Percentiles rank a stretch among this genome's conserved stretches.
Evolutionary conservation across 768 basidiomycete genomes (phyloP).

Genomic region (Multifurca ochricompacta): DNA sequence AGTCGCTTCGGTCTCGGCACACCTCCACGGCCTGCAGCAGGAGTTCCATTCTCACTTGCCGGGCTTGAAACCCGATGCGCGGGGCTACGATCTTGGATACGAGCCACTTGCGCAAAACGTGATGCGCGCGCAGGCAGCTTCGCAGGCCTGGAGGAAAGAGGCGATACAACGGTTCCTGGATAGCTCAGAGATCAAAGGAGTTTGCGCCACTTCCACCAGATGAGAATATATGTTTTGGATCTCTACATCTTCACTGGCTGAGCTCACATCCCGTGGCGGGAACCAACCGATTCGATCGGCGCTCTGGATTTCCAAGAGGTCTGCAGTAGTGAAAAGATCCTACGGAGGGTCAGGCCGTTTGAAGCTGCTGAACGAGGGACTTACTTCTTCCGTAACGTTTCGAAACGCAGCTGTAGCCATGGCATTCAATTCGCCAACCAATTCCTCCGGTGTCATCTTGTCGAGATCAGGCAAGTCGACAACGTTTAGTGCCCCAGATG

Average conservation of each 20-base stretch:
- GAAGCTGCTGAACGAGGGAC: conserved; percentile 9
- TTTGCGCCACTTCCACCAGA: conserved; percentile 64
- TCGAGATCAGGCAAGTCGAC: conserved; percentile 55
- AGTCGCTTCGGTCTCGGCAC: conserved; percentile 53
- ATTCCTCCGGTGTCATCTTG: conserved; percentile 51
- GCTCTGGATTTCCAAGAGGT: conserved; percentile 74
- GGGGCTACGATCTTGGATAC: conserved; percentile 61
- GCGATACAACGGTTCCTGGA: conserved; percentile 65
- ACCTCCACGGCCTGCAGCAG: conserved; percentile 68
- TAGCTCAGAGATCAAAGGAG: conserved; percentile 62
- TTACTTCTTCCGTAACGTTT: conserved; percentile 72
- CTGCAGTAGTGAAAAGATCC: conserved; percentile 73
- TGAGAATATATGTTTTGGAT: conserved; percentile 74
- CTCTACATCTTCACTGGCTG: conserved; percentile 56
- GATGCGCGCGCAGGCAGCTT: conserved; percentile 69
- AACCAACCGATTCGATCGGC: conserved; percentile 81
- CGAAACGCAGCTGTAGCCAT: conserved; percentile 70
- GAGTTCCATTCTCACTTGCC: conserved; percentile 68
- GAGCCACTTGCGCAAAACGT: conserved; percentile 72
- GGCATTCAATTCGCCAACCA: conserved; percentile 72
- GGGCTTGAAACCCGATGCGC: conserved; percentile 50
- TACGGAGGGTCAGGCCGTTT: conserved; percentile 26
- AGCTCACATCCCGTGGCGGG: conserved; percentile 43
- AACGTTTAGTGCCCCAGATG: conserved; percentile 6
- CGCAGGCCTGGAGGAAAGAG: conserved; percentile 68